Percentiles rank a stretch among this genome's conserved stretches.
Conservation (phyloP, 768 basidiomycete species). For the Chalciporus sphaerocephalus region DNA sequence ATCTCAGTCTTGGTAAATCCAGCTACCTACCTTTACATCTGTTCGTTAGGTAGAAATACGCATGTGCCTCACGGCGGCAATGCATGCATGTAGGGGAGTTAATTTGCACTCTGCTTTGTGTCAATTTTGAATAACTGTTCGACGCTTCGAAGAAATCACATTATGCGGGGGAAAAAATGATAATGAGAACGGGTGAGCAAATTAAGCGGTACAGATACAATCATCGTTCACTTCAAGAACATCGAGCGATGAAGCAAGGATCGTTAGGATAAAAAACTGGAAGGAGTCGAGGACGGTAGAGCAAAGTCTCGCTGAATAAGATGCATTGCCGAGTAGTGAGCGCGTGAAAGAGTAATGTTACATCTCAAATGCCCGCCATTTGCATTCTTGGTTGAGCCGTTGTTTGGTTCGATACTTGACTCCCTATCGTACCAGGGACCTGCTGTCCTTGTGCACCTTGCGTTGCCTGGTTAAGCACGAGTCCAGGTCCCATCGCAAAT, state of each 20-base stretch:
- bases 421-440: slow-evolving; percentile 31
- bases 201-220: slow-evolving; percentile 37
- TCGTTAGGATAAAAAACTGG: slow-evolving; percentile 21
- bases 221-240: slow-evolving; percentile 35
- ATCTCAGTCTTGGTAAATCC: neutral
- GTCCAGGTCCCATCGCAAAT: slow-evolving; percentile 50
- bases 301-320: slow-evolving; percentile 2
- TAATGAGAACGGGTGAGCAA: slow-evolving; percentile 25
- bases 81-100: neutral
- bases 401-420: slow-evolving; percentile 25
- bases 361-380: slow-evolving; percentile 32
- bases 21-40: neutral
- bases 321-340: slow-evolving; percentile 12
- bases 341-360: slow-evolving; percentile 9
- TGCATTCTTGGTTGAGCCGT: slow-evolving; percentile 32
- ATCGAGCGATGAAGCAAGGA: slow-evolving; percentile 19
- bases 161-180: slow-evolving; percentile 16
- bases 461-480: slow-evolving; percentile 36
- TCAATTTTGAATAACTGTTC: slow-evolving; percentile 14
- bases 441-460: slow-evolving; percentile 38
- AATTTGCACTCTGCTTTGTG: neutral
- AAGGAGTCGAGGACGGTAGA: slow-evolving; percentile 2
- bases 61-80: neutral
- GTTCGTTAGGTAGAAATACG: neutral
- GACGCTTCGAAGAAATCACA: slow-evolving; percentile 15